A percentile compares a stretch with the other conserved stretches of the same genome.
phyloP scores from a whole-genome alignment of 768 basidiomycete species.

The Naematelia aurantialba region DNA sequence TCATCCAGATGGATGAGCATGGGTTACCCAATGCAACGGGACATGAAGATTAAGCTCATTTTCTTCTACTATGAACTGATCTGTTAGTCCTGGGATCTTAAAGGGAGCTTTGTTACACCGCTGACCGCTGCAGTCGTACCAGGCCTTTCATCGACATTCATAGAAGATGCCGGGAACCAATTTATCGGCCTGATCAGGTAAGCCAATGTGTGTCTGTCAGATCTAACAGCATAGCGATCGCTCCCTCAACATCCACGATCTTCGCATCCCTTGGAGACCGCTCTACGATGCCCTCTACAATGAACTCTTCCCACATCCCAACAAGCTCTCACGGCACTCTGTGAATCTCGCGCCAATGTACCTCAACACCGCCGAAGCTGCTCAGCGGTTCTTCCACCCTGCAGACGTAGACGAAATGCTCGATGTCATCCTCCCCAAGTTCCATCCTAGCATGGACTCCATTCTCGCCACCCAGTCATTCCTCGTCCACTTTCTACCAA shows the following conservation, averaged over 20 bases:
- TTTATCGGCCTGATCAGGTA: slow-evolving; percentile 78
- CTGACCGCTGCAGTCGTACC: slow-evolving; percentile 29
- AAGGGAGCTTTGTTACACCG: not conserved
- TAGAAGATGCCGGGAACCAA: slow-evolving; percentile 69
- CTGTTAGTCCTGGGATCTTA: slow-evolving; percentile 22
- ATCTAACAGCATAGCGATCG: slow-evolving; percentile 51
- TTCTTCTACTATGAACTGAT: slow-evolving; percentile 72
- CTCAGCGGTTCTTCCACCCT: slow-evolving; percentile 82
- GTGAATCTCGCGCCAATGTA: slow-evolving; percentile 50
- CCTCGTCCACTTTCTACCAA: slow-evolving; percentile 77
- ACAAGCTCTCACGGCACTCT: slow-evolving; percentile 49
- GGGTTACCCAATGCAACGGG: slow-evolving; percentile 81
- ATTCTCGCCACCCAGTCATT: slow-evolving; percentile 79
- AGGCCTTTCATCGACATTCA: slow-evolving; percentile 49
- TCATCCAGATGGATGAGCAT: slow-evolving; percentile 68
- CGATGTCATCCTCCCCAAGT: slow-evolving; percentile 69
- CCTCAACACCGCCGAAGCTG: slow-evolving; percentile 52
- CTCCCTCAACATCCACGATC: slow-evolving; percentile 39
- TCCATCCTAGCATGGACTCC: slow-evolving; percentile 57
- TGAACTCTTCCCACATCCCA: slow-evolving; percentile 62
- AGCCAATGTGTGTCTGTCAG: slow-evolving; percentile 61
- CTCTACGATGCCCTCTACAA: slow-evolving; percentile 41
- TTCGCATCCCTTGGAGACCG: slow-evolving; percentile 46
- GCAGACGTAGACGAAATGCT: slow-evolving; percentile 83
- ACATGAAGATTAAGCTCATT: slow-evolving; percentile 67